Conservation (phyloP, 2,329 filamentous ascomycete genomes). For the Diplocarpon rosae region DNA sequence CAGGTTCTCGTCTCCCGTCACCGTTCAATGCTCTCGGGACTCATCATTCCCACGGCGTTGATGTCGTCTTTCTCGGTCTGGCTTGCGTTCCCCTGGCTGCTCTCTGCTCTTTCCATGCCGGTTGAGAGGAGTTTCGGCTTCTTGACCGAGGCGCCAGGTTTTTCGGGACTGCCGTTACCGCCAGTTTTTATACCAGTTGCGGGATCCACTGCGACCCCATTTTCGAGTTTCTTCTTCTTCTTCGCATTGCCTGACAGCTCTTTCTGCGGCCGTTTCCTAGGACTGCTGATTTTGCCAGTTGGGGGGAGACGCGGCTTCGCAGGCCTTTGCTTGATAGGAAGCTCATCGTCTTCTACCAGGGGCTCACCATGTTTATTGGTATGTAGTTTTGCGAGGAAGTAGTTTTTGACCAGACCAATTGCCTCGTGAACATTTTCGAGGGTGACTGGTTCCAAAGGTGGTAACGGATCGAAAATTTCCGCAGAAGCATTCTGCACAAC, state of each 20-base stretch:
- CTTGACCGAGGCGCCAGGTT: slow-evolving; percentile 35
- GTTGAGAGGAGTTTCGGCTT: slow-evolving; percentile 36
- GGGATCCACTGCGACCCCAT: slow-evolving; percentile 27
- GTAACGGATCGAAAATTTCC: slow-evolving; percentile 48
- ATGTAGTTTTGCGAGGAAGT: slow-evolving; percentile 82
- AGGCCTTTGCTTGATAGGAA: slow-evolving; percentile 75
- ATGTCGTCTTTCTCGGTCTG: slow-evolving; percentile 58
- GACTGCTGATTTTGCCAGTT: slow-evolving; percentile 77
- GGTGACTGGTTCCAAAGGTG: slow-evolving; percentile 66
- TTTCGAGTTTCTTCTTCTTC: slow-evolving; percentile 75
- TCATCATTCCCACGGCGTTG: slow-evolving; percentile 67
- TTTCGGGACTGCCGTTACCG: slow-evolving; percentile 30
- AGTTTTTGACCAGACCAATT: slow-evolving; percentile 80
- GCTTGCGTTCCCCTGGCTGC: slow-evolving; percentile 39
- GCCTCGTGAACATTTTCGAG: slow-evolving; percentile 66
- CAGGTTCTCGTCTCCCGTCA: neutral
- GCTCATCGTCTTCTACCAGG: slow-evolving; percentile 85
- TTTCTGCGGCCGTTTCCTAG: slow-evolving; percentile 70
- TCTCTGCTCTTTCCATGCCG: slow-evolving; percentile 47
- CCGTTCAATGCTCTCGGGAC: slow-evolving; percentile 53
- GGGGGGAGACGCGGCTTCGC: slow-evolving; percentile 52
- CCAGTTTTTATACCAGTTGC: slow-evolving; percentile 23
- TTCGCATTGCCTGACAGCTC: slow-evolving; percentile 77
- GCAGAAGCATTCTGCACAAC: slow-evolving; percentile 47
- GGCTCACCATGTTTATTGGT: slow-evolving; percentile 65